Conservation (phyloP, 768 basidiomycete genomes). For the Austroboletus eburneus region DNA sequence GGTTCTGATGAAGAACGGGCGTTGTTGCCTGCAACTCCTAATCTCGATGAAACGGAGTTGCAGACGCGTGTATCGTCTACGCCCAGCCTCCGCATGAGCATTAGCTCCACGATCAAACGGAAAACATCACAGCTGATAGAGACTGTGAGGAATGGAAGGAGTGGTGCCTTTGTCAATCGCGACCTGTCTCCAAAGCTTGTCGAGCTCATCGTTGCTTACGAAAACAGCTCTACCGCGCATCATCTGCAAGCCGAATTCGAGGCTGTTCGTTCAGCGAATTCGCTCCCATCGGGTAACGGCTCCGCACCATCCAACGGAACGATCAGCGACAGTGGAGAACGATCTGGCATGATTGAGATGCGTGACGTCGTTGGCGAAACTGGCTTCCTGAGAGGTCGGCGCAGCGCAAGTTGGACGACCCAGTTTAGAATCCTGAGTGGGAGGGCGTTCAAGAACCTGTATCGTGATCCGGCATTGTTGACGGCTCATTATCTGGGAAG, state of each 20-base stretch:
- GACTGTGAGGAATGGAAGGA: slow-evolving; percentile 40
- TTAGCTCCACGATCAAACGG: slow-evolving; percentile 54
- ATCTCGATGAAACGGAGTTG: slow-evolving; percentile 48
- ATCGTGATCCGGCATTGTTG: slow-evolving; percentile 90
- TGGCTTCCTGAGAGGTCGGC: slow-evolving; percentile 60
- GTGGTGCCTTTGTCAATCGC: slow-evolving; percentile 25
- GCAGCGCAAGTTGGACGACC: slow-evolving; percentile 80
- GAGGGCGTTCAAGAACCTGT: slow-evolving; percentile 96
- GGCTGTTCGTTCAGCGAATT: slow-evolving; percentile 29
- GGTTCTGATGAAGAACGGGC: slow-evolving; percentile 69
- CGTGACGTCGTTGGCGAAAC: slow-evolving; percentile 71
- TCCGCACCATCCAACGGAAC: slow-evolving; percentile 25
- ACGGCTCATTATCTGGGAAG: slow-evolving; percentile 87
- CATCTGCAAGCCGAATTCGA: slow-evolving; percentile 61
- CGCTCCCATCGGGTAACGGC: neutral
- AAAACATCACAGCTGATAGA: slow-evolving; percentile 75
- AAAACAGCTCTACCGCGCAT: slow-evolving; percentile 59
- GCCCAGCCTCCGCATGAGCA: slow-evolving; percentile 36
- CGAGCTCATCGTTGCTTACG: slow-evolving; percentile 70
- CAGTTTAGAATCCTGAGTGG: slow-evolving; percentile 96
- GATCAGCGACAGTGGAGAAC: slow-evolving; percentile 19
- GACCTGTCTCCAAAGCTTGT: slow-evolving; percentile 56
- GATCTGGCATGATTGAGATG: slow-evolving; percentile 39
- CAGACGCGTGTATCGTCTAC: slow-evolving; percentile 35
- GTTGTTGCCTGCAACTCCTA: slow-evolving; percentile 35